phyloP scores from a whole-genome alignment of 2,329 filamentous ascomycete genomes.

The Huntiella bhutanensis region DNA sequence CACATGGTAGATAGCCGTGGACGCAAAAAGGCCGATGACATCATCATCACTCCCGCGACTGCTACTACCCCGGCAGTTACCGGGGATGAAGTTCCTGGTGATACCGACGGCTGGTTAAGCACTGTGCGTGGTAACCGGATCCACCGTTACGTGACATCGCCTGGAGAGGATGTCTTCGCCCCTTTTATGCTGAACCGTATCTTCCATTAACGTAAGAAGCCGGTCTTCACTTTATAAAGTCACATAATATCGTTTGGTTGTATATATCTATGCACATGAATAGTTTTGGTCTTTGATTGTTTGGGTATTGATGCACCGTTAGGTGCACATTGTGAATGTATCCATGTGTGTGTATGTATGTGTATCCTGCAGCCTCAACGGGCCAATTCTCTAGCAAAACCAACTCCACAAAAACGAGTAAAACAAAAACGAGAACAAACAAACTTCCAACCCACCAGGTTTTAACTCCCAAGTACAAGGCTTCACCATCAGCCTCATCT shows the following conservation, averaged over 20 bases:
- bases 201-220: slow-evolving; percentile 27
- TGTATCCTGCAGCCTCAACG: no score
- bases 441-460: no score
- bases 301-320: slow-evolving; percentile 4
- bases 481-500: no score
- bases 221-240: neutral
- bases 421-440: no score
- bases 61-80: slow-evolving; percentile 22
- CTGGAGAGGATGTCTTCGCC: slow-evolving; percentile 49
- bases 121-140: slow-evolving; percentile 59
- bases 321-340: neutral
- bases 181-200: slow-evolving; percentile 44
- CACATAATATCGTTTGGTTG: neutral
- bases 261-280: neutral
- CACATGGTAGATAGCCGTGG: slow-evolving; percentile 63
- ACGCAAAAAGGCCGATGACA: slow-evolving; percentile 29
- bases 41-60: slow-evolving; percentile 22
- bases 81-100: slow-evolving; percentile 41
- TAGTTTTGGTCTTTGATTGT: neutral
- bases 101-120: slow-evolving; percentile 61
- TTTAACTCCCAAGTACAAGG: no score
- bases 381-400: no score
- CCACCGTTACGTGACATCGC: slow-evolving; percentile 50
- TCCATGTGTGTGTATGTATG: neutral
- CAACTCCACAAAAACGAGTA: no score